These are phyloP conservation scores for Candida dendrica DNA, from an alignment of 805 yeast genomes.

Conservation along the genomic window DNA sequence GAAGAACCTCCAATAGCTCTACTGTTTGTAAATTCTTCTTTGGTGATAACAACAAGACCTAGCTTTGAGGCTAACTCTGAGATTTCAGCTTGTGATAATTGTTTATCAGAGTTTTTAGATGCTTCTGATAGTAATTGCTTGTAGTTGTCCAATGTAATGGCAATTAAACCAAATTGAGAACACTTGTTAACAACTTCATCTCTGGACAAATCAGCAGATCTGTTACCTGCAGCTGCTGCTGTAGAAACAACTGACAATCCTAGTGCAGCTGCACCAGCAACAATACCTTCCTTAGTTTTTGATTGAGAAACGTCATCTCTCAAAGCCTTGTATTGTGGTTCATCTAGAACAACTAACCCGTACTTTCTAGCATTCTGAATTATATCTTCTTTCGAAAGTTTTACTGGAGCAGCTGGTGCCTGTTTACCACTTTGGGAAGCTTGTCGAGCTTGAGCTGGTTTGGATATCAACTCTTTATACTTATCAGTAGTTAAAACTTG, in stretches of 20 bases:
- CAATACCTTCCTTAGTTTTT: background rate
- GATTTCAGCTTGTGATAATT: constrained; percentile 2
- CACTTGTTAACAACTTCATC: constrained; percentile 17
- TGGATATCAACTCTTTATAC: constrained; percentile 10
- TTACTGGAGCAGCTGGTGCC: constrained; percentile 5
- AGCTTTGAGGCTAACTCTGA: constrained; percentile 22
- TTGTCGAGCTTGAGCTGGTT: background rate
- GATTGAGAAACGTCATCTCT: constrained; percentile 1
- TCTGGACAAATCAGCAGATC: background rate
- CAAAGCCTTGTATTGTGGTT: constrained; percentile 22
- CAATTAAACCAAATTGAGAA: constrained; percentile 24
- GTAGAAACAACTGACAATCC: background rate
- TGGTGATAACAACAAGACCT: constrained; percentile 28
- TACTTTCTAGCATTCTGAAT: constrained; percentile 17
- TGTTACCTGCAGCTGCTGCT: background rate
- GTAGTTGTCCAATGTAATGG: constrained; percentile 26
- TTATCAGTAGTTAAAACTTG: constrained; percentile 18
- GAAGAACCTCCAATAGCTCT: constrained; percentile 2
- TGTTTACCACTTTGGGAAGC: no score
- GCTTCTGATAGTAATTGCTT: constrained; percentile 18
- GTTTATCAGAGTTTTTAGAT: constrained; percentile 4
- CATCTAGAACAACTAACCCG: constrained; percentile 26
- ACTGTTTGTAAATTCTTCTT: constrained; percentile 25
- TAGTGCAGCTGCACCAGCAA: background rate
- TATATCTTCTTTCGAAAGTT: constrained; percentile 6